phyloP scores from a whole-genome alignment of 2,329 filamentous ascomycete genomes.

The Neophaeococcomyces aloes region DNA sequence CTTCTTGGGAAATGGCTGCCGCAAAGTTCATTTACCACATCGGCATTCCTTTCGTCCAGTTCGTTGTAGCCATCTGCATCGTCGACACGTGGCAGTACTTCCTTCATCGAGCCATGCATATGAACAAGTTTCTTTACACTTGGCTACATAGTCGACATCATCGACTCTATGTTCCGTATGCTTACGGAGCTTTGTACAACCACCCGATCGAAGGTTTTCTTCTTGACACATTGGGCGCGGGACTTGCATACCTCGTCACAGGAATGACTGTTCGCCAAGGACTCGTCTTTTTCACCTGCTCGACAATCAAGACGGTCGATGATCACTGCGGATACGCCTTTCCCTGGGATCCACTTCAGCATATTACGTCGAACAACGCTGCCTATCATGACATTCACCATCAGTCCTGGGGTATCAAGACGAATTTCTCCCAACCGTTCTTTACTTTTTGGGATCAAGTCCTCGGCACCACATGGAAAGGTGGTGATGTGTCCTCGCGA shows the following conservation, averaged over 20 bases:
- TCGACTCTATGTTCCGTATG: conserved; percentile 93
- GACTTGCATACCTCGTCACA: conserved; percentile 68
- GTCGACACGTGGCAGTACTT: conserved; percentile 99
- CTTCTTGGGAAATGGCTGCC: conserved; percentile 64
- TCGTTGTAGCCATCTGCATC: conserved; percentile 60
- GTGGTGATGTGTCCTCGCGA: conserved; percentile 49
- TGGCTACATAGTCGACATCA: conserved; percentile 93
- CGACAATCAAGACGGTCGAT: conserved; percentile 91
- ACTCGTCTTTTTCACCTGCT: conserved; percentile 80
- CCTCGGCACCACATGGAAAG: conserved; percentile 72
- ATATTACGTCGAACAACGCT: conserved; percentile 87
- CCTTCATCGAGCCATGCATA: conserved; percentile 88
- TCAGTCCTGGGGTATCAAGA: conserved; percentile 96
- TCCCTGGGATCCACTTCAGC: conserved; percentile 88
- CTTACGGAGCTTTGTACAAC: conserved; percentile 93
- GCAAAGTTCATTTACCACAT: conserved; percentile 74
- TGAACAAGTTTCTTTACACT: conserved; percentile 80
- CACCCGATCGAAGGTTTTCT: conserved; percentile 90
- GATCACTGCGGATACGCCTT: conserved; percentile 96
- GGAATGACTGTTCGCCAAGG: conserved; percentile 77
- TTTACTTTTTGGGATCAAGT: conserved; percentile 91
- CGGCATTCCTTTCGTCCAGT: conserved; percentile 65
- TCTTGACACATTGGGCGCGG: conserved; percentile 80
- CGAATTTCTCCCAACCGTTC: conserved; percentile 40
- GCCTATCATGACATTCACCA: conserved; percentile 97